Conservation (phyloP, 164 flowering plant species). For the Umbellularia californica region DNA sequence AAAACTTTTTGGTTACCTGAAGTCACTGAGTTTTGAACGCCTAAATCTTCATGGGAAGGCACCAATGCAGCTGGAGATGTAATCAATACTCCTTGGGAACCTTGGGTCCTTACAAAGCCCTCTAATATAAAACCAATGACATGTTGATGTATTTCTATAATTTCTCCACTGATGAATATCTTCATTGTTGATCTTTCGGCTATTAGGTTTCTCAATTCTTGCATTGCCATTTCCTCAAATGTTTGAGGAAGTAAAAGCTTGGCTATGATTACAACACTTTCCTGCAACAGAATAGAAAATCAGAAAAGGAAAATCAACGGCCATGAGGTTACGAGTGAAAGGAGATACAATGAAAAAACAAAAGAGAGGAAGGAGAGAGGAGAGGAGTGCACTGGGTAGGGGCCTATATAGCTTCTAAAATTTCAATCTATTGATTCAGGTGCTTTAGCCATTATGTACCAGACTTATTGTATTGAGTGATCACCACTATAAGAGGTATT, state of each 20-base stretch:
- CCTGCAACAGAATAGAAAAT: conserved; percentile 39
- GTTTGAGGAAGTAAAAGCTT: conserved; percentile 81
- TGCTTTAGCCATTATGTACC: too few relatives aligned
- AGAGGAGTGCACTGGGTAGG: neutral
- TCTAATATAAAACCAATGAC: conserved; percentile 67
- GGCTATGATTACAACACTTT: conserved; percentile 64
- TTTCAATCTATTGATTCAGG: too few relatives aligned
- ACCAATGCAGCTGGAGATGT: conserved; percentile 63
- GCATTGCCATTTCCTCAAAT: conserved; percentile 77
- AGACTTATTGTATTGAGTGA: too few relatives aligned
- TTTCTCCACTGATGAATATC: conserved; percentile 65
- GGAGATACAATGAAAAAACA: neutral
- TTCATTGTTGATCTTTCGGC: conserved; percentile 71
- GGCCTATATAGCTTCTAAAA: too few relatives aligned
- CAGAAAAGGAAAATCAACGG: neutral
- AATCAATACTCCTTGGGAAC: conserved; percentile 46
- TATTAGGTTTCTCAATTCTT: conserved; percentile 65
- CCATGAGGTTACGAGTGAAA: too few relatives aligned
- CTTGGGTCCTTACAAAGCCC: conserved; percentile 57
- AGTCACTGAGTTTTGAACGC: conserved; percentile 32
- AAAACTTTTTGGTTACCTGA: conserved; percentile 37
- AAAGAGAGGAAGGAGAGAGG: neutral
- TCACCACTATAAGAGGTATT: too few relatives aligned
- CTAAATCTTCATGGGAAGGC: conserved; percentile 44
- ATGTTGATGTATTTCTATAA: conserved; percentile 56